Percentiles rank a stretch among this genome's conserved stretches.
phyloP scores from a whole-genome alignment of 805 yeast genomes.

The Candida pseudofarinosa region DNA sequence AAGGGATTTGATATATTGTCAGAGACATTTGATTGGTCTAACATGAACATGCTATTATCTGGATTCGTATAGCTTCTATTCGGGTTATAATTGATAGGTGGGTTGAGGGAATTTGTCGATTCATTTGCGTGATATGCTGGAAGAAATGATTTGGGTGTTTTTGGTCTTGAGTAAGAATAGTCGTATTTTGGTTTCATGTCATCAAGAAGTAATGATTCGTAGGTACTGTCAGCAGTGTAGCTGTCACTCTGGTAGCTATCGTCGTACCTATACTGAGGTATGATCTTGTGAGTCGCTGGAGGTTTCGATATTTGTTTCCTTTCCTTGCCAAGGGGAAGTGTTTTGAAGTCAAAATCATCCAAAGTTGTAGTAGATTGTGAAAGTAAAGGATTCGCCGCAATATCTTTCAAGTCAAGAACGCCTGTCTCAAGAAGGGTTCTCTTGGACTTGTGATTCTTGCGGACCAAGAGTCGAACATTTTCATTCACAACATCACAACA shows the following conservation, averaged over 20 bases:
- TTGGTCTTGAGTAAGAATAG: background rate
- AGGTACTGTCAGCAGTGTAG: background rate
- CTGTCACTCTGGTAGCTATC: slow-evolving; percentile 12
- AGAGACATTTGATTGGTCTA: background rate
- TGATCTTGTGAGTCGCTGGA: slow-evolving; percentile 2
- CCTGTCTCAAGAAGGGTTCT: slow-evolving; percentile 29
- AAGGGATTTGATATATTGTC: slow-evolving; percentile 10
- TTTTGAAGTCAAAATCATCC: slow-evolving; percentile 3
- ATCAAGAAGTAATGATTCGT: slow-evolving; percentile 8
- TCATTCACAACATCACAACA: slow-evolving; percentile 59
- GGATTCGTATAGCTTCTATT: background rate
- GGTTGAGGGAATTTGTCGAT: background rate
- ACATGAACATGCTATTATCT: background rate
- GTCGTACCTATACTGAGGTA: slow-evolving; percentile 7
- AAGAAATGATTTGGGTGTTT: background rate
- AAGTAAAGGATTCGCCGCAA: slow-evolving; percentile 25
- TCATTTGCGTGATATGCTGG: background rate
- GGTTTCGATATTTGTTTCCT: slow-evolving; percentile 3
- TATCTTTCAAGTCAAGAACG: slow-evolving; percentile 19
- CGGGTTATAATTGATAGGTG: background rate
- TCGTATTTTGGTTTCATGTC: slow-evolving; percentile 1
- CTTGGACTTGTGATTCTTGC: slow-evolving; percentile 35
- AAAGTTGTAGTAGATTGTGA: slow-evolving; percentile 13
- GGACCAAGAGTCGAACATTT: slow-evolving; percentile 50
- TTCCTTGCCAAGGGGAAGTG: background rate